Evolutionary conservation across 1,284 basidiomycete genomes (phyloP).

Genomic region (Mycena sp.): DNA sequence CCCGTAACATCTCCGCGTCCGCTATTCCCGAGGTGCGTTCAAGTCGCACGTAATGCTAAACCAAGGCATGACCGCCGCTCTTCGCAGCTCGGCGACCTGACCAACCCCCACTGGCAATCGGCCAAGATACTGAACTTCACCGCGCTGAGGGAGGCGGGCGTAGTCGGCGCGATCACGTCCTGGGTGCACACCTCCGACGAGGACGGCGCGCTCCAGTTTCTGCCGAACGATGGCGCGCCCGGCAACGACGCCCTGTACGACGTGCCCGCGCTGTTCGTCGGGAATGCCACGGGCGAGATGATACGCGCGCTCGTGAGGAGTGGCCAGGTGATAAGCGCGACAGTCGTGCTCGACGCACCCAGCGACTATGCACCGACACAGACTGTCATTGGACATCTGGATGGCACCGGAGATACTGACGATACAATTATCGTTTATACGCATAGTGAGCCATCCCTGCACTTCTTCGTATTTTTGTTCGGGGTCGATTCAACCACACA

Average conservation of each 20-base stretch:
- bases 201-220: conserved; percentile 40
- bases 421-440: conserved; percentile 40
- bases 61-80: neutral
- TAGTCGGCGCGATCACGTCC: conserved; percentile 36
- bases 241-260: conserved; percentile 34
- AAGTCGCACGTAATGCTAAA: neutral
- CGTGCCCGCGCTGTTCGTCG: conserved; percentile 41
- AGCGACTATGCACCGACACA: conserved; percentile 30
- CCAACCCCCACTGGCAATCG: conserved; percentile 43
- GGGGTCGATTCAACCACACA: conserved; percentile 2
- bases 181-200: conserved; percentile 43
- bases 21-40: conserved; percentile 36
- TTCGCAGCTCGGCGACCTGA: conserved; percentile 38
- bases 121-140: conserved; percentile 39
- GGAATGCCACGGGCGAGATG: conserved; percentile 40
- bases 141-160: conserved; percentile 29
- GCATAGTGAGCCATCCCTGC: conserved; percentile 36
- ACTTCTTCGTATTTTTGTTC: neutral
- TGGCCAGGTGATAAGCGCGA: conserved; percentile 34
- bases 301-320: conserved; percentile 34
- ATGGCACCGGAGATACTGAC: conserved; percentile 30
- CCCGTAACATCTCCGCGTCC: conserved; percentile 31
- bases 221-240: conserved; percentile 39
- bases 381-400: conserved; percentile 39
- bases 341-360: conserved; percentile 40